Evolutionary conservation across 495 filamentous ascomycete genomes (phyloP).

Genomic region (Penicillium ochrochloron): DNA sequence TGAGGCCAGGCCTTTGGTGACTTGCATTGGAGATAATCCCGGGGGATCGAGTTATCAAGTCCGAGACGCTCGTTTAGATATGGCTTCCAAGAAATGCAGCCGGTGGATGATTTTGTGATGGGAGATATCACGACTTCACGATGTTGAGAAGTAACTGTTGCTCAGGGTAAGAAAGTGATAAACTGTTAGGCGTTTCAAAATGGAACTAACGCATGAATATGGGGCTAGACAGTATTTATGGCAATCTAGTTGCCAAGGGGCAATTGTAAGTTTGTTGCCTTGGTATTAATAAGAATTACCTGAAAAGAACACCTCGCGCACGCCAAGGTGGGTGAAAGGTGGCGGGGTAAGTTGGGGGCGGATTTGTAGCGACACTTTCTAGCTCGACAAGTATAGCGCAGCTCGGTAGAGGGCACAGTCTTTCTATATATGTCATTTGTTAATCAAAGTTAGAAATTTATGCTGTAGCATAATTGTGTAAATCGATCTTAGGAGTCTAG

Average conservation of each 20-base stretch:
- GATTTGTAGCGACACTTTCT: not conserved
- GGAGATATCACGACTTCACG: not conserved
- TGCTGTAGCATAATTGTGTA: no score
- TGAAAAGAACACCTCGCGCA: not conserved
- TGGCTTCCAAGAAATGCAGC: not conserved
- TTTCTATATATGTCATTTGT: no score
- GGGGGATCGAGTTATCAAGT: not conserved
- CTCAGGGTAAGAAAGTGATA: not conserved
- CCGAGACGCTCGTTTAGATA: not conserved
- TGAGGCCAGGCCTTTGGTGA: not conserved
- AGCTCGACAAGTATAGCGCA: no score
- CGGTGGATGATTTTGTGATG: not conserved
- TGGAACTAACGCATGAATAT: not conserved
- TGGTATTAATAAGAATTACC: not conserved
- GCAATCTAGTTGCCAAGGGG: not conserved
- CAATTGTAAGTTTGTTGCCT: not conserved
- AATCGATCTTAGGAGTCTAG: no score
- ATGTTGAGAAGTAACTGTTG: not conserved
- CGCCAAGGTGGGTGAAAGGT: not conserved
- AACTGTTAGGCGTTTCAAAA: not conserved
- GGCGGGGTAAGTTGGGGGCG: constrained; percentile 6
- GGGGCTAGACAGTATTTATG: not conserved
- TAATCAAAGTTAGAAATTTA: no score
- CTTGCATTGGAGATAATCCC: not conserved
- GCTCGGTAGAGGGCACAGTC: no score